Base-by-base conservation (phyloP, 805 yeast species). In the Danielia oregonensis region DNA sequence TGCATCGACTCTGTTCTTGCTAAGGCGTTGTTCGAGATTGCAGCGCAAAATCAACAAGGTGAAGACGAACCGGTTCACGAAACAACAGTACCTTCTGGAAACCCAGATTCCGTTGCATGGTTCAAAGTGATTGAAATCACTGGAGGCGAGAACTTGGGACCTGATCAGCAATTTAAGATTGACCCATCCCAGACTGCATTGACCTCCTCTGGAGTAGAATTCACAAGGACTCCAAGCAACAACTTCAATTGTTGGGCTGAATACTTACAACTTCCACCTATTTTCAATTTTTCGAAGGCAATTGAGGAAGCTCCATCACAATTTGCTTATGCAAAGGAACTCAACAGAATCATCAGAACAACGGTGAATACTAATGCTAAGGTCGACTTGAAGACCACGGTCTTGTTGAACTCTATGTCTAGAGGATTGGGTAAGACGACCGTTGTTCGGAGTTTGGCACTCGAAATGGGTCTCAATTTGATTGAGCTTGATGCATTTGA, bases 351-450 rank as follows among this genome's bases (percentile, higher is more conserved):
- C 15, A 51, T 88, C 2, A 55, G 59, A 12, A 78, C 95, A 0
- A 66, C 78, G 3, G 57, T 71, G 25, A 40, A 42, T 3, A 40
- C 41, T 13, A 63, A 43, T 14, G 48, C 65, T 4, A 56, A 55
- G 12, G 52, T 65, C 1, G 57, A 66, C 2, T 49, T 86, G 22
- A 72, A 70, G 30, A 80, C 95, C 0, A 71, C 86, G 0, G 61
- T 88, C 0, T 53, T 88, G 17, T 54, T 93, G 15, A 75, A 72
- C 32, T 86, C 96, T 3, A 62, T 78, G 48, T 73, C 79, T 19
- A 65, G 94, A 34, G 87, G 84, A 6, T 77, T 85, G 5, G 98
- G 98, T 0, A 91, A 91, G 51, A 54, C 83, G 0, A 76, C 82
- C 0, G 50, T 85, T 16, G 76, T 86, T 0, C 57, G 70, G 32